Evolutionary conservation across 2,329 filamentous ascomycete species (phyloP), one percentile per base, ranked within the genome.

Genomic region (Alternaria sp.): DNA sequence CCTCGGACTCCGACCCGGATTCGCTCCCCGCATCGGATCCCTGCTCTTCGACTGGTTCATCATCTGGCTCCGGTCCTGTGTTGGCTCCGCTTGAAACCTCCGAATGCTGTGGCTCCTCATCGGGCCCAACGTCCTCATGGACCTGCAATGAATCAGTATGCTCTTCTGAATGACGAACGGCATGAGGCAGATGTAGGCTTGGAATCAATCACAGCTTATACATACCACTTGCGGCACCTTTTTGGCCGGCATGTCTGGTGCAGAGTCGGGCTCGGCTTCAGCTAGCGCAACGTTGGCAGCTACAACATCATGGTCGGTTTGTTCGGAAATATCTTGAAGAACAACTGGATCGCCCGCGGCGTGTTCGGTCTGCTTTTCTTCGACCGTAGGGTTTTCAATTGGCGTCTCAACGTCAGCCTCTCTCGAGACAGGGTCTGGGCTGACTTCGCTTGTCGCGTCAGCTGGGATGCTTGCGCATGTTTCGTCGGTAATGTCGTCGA

Each of bases 331-430:
- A 44, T 49, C 45, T 57, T 65, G 59, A 47, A 46, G 26, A 32
- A 46, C 19, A 21, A 15, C 8, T 36, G 51, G 21, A 25, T 64
- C 55, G 32, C 26, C 49, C 26, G 25, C 47, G 44, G 40, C 47
- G 40, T 52, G 21, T 30, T 62, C 50, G 26, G 55, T n/a, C 7
- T 26, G 47, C 21, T n/a, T 15, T n/a, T 64, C 54, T 46, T 58
- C 28, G 45, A 17, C 30, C 21, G 40, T 19, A n/a, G 28, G 6
- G n/a, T 56, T 28, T 62, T 66, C 64, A 54, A 32, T 61, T 15
- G 28, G 46, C 47, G 51, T 45, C 15, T 67, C 54, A 43, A 46
- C 40, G 51, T 58, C 66, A 61, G 57, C 55, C 56, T 63, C 59
- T 17, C 56, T 45, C 45, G 58, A 57, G 49, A 51, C 57, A 43